These are phyloP conservation scores for Aspergillus steynii DNA, from an alignment of 495 filamentous ascomycete genomes.

Conservation along the genomic window DNA sequence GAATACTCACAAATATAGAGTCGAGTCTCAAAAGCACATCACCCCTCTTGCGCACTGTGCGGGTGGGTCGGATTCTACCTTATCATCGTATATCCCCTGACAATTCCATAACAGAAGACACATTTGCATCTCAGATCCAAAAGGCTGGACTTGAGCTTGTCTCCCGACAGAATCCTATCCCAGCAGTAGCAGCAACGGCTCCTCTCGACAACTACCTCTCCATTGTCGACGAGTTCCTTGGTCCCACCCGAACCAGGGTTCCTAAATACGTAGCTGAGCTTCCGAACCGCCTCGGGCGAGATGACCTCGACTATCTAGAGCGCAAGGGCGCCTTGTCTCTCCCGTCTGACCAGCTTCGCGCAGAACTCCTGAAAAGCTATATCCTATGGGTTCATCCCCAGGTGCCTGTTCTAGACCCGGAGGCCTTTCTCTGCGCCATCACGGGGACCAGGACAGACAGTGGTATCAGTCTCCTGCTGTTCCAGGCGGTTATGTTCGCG, in stretches of 20 bases:
- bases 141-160: background rate
- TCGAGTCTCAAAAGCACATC: background rate
- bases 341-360: constrained; percentile 3
- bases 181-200: background rate
- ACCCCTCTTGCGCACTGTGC: background rate
- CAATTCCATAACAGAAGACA: background rate
- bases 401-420: constrained; percentile 6
- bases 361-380: constrained; percentile 6
- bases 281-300: constrained; percentile 1
- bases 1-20: background rate
- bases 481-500: constrained; percentile 13
- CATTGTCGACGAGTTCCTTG: constrained; percentile 8
- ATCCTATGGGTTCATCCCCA: constrained; percentile 13
- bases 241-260: background rate
- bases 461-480: constrained; percentile 9
- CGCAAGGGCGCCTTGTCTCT: constrained; percentile 8
- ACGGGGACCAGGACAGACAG: background rate
- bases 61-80: background rate
- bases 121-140: constrained; percentile 6
- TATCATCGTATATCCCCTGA: background rate
- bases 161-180: background rate
- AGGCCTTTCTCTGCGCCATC: constrained; percentile 2
- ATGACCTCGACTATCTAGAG: constrained; percentile 6
- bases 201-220: constrained; percentile 10
- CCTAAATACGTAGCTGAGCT: constrained; percentile 9